These are phyloP conservation scores for Fabrea salina DNA, from an alignment of 169 alveolate species.

Conservation along the genomic window DNA sequence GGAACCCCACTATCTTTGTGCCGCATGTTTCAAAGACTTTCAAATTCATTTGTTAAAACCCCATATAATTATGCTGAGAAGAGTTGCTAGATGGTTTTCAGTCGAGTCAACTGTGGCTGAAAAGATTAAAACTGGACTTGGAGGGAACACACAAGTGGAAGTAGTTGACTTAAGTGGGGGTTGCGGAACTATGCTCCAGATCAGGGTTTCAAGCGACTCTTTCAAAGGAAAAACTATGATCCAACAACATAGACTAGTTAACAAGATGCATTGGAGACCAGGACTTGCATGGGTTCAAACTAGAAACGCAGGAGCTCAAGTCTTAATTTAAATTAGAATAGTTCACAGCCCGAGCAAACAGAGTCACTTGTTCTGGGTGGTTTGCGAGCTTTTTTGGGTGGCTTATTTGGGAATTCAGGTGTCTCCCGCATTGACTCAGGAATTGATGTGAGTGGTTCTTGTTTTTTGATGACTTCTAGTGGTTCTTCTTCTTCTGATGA, in stretches of 20 bases:
- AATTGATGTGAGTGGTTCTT: too few species aligned
- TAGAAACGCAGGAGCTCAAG: not conserved
- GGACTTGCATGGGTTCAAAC: not conserved
- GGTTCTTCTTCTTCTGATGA: too few species aligned
- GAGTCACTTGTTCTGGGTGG: too few species aligned
- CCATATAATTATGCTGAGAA: not conserved
- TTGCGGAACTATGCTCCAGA: constrained; percentile 16
- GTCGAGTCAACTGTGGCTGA: not conserved
- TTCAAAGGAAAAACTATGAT: not conserved
- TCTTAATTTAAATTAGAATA: too few species aligned
- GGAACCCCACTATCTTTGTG: too few species aligned
- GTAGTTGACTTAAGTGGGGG: constrained; percentile 4
- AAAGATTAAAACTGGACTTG: not conserved
- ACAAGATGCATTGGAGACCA: not conserved
- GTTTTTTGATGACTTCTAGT: too few species aligned
- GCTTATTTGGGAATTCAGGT: too few species aligned
- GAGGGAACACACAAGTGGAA: not conserved
- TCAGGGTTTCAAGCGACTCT: not conserved
- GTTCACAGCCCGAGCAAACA: too few species aligned
- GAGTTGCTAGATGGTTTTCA: not conserved
- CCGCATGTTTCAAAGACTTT: too few species aligned
- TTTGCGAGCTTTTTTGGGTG: too few species aligned
- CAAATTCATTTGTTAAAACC: too few species aligned
- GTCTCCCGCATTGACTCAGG: too few species aligned
- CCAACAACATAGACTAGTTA: not conserved